Evolutionary conservation across 2,329 filamentous ascomycete species (phyloP).

Genomic region (Hysterium pulicare): DNA sequence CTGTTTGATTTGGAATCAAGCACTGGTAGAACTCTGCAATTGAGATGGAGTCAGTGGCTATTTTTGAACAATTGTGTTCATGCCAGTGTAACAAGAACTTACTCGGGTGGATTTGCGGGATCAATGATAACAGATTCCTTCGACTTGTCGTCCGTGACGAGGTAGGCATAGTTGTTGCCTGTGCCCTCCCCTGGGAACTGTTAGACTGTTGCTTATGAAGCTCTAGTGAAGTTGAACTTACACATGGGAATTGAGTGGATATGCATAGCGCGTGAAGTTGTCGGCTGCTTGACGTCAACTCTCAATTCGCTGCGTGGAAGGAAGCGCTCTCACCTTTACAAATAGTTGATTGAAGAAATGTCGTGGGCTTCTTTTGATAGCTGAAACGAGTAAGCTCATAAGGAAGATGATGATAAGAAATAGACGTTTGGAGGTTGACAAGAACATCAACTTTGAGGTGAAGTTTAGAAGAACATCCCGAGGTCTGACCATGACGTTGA

Average conservation of each 20-base stretch:
- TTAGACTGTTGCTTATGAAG: too few species aligned
- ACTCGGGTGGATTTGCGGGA: slow-evolving; percentile 76
- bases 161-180: slow-evolving; percentile 80
- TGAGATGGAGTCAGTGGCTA: too few species aligned
- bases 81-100: too few species aligned
- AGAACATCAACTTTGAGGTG: neutral
- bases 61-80: too few species aligned
- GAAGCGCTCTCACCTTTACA: slow-evolving; percentile 13
- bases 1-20: slow-evolving; percentile 70
- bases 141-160: slow-evolving; percentile 49
- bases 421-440: neutral
- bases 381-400: slow-evolving; percentile 32
- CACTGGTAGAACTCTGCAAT: slow-evolving; percentile 56
- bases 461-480: neutral
- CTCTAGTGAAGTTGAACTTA: too few species aligned
- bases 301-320: neutral
- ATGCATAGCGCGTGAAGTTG: slow-evolving; percentile 63
- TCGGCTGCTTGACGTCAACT: slow-evolving; percentile 27
- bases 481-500: too few species aligned
- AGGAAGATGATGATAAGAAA: slow-evolving; percentile 17
- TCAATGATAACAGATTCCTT: slow-evolving; percentile 65
- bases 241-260: slow-evolving; percentile 88
- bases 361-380: slow-evolving; percentile 24
- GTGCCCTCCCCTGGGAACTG: slow-evolving; percentile 75
- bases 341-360: slow-evolving; percentile 17